Evolutionary conservation across 202 grass and related monocot species (phyloP).

Genomic region (Bolboschoenoplectus hybrid): DNA sequence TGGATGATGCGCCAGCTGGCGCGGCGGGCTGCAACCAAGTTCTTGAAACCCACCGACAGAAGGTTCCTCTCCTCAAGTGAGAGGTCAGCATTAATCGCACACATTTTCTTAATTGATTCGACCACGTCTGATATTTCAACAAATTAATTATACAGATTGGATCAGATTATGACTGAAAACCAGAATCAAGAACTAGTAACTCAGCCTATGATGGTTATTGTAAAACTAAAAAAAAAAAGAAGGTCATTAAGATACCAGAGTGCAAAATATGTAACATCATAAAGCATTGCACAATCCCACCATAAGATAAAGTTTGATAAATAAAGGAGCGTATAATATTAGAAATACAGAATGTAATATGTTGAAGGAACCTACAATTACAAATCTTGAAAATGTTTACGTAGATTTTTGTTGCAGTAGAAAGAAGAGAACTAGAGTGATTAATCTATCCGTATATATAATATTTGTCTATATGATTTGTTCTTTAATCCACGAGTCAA

Average conservation of each 20-base stretch:
- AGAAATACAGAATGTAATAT: background rate
- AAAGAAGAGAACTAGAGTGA: background rate
- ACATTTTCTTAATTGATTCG: slow-evolving; percentile 47
- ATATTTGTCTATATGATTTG: background rate
- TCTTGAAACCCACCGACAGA: slow-evolving; percentile 45
- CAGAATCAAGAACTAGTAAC: background rate
- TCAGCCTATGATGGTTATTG: background rate
- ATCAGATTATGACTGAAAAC: background rate
- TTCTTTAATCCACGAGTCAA: slow-evolving; percentile 6
- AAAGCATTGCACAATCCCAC: slow-evolving; percentile 10
- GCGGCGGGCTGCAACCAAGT: slow-evolving; percentile 40
- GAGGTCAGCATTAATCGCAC: slow-evolving; percentile 41
- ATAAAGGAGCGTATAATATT: background rate
- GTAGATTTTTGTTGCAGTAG: background rate
- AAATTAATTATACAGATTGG: slow-evolving; percentile 16
- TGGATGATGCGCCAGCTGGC: slow-evolving; percentile 40
- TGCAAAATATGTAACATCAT: slow-evolving; percentile 4
- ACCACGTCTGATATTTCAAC: slow-evolving; percentile 43
- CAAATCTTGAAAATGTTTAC: background rate
- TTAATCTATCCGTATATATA: background rate
- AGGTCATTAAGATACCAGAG: background rate
- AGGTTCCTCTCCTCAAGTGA: slow-evolving; percentile 45
- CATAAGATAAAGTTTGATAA: background rate
- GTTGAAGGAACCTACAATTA: background rate
- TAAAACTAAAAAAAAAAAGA: background rate